These are phyloP conservation scores for Diaporthe velutina DNA, from an alignment of 2,329 filamentous ascomycete genomes.

Conservation along the genomic window DNA sequence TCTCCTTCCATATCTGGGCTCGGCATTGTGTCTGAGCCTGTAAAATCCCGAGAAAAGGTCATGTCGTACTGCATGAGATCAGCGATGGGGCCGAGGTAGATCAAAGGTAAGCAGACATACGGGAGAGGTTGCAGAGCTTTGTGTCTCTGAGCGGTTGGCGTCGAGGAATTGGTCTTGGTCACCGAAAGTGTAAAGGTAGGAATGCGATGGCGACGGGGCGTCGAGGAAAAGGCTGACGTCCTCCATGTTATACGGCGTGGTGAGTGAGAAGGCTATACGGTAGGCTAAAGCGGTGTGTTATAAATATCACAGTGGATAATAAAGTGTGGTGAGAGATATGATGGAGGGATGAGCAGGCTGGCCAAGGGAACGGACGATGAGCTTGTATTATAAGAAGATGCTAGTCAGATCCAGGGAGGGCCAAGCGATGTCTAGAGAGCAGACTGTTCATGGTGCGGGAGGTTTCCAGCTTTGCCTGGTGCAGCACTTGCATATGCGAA, in stretches of 20 bases:
- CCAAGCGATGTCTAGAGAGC: constrained; percentile 2
- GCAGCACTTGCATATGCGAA: constrained; percentile 27
- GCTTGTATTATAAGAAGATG: constrained; percentile 34
- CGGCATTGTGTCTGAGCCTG: constrained; percentile 41
- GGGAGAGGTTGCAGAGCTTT: constrained; percentile 53
- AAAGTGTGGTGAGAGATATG: constrained; percentile 17
- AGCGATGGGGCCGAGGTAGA: constrained; percentile 31
- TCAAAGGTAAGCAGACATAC: constrained; percentile 45
- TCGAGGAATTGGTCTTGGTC: constrained; percentile 54
- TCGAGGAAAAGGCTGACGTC: constrained; percentile 47
- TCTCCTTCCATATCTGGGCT: constrained; percentile 40
- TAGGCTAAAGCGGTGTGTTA: constrained; percentile 10
- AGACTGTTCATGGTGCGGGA: constrained; percentile 23
- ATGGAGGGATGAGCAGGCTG: neutral
- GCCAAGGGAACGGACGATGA: constrained; percentile 8
- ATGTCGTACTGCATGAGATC: constrained; percentile 50
- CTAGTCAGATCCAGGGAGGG: constrained; percentile 3
- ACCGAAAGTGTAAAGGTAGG: constrained; percentile 51
- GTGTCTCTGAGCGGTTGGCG: constrained; percentile 51
- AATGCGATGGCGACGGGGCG: constrained; percentile 50
- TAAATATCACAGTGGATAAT: constrained; percentile 5
- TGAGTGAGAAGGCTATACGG: neutral
- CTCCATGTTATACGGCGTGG: constrained; percentile 46
- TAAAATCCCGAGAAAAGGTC: constrained; percentile 43
- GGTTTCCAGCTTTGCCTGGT: neutral